phyloP scores from a whole-genome alignment of 306 rosid species.

The Coriaria nepalensis region DNA sequence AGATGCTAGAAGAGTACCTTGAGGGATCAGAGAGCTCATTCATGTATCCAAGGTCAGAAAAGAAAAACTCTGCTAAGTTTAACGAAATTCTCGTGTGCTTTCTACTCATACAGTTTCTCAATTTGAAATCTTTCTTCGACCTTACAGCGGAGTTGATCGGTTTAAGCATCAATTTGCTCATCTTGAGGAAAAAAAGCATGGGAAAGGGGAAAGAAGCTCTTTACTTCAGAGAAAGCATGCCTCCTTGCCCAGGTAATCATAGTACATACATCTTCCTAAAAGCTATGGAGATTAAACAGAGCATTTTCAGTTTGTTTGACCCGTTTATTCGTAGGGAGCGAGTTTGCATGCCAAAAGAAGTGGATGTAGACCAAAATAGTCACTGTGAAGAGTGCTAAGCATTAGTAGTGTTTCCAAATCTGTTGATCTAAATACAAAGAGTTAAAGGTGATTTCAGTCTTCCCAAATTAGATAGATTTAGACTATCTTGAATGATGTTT shows the following conservation, averaged over 20 bases:
- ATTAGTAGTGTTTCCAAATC: constrained; percentile 28
- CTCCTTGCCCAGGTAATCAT: constrained; percentile 48
- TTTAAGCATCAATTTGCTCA: constrained; percentile 45
- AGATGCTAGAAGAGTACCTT: constrained; percentile 48
- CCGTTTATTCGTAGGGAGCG: constrained; percentile 37
- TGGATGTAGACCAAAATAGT: constrained; percentile 20
- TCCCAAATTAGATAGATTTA: neutral
- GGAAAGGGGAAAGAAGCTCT: constrained; percentile 28
- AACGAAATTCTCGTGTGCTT: neutral
- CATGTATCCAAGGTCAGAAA: constrained; percentile 56
- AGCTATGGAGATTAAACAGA: neutral
- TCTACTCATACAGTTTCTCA: neutral
- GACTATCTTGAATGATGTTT: neutral
- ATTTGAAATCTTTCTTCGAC: neutral
- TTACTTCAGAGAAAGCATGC: constrained; percentile 41
- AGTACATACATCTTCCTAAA: neutral
- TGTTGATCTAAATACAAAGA: constrained; percentile 17
- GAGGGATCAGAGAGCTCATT: constrained; percentile 37
- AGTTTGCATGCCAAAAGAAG: constrained; percentile 22
- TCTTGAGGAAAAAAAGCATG: constrained; percentile 33
- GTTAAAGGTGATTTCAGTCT: constrained; percentile 13
- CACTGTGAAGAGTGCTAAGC: constrained; percentile 27
- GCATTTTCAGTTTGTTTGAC: too few species aligned
- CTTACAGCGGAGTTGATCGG: constrained; percentile 41
- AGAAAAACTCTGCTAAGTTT: constrained; percentile 2